phyloP scores from a whole-genome alignment of 2,329 filamentous ascomycete genomes.

The Fusarium sp. region DNA sequence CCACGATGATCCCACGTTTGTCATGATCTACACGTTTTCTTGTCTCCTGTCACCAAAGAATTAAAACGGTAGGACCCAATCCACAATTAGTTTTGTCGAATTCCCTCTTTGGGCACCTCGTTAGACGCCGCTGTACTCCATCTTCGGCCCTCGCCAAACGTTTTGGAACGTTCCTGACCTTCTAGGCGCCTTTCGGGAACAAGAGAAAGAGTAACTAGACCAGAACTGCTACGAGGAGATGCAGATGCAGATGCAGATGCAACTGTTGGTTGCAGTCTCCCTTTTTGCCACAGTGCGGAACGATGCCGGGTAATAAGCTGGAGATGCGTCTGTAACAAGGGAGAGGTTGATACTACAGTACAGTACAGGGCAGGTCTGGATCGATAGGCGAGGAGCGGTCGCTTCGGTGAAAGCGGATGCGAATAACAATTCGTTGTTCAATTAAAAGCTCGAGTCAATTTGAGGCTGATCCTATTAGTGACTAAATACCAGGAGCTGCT shows the following conservation, averaged over 20 bases:
- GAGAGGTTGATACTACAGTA: neutral
- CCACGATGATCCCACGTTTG: conserved; percentile 2
- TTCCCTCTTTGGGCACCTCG: neutral
- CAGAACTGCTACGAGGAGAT: neutral
- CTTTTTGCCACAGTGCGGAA: conserved; percentile 18
- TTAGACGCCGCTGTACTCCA: conserved; percentile 4
- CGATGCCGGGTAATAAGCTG: conserved; percentile 11
- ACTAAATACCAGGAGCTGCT: neutral
- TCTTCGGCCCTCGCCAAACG: conserved; percentile 25
- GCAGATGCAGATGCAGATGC: neutral
- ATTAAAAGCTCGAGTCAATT: conserved; percentile 7
- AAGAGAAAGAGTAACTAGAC: neutral
- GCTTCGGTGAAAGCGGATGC: conserved; percentile 27
- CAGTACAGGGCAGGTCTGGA: conserved; percentile 19
- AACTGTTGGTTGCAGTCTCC: neutral
- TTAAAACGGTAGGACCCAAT: neutral
- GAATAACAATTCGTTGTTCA: neutral
- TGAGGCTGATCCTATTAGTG: conserved; percentile 16
- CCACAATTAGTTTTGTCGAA: conserved; percentile 1
- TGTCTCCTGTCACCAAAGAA: neutral
- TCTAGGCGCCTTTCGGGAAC: conserved; percentile 13
- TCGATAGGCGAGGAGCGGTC: conserved; percentile 36
- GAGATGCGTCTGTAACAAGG: neutral
- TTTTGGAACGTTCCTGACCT: conserved; percentile 13
- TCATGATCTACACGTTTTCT: neutral